Conservation (phyloP, 2,329 filamentous ascomycete species). For the Aspergillus chevalieri region DNA sequence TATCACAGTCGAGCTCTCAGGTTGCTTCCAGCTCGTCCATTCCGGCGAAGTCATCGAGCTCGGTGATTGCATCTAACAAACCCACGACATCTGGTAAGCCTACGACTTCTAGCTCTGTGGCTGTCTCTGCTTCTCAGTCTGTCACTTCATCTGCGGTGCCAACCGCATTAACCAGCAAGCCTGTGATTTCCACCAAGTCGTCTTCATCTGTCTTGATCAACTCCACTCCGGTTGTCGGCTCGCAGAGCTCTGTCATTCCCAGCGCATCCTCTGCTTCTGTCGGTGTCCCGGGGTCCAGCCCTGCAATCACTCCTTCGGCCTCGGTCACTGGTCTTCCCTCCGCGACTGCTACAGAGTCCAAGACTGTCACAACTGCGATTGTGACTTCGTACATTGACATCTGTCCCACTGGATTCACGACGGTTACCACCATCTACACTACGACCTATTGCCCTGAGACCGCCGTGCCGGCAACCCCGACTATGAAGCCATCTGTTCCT, state of each 20-base stretch:
- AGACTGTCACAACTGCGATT: slow-evolving; percentile 31
- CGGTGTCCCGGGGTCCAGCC: neutral
- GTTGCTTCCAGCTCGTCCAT: neutral
- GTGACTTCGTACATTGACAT: slow-evolving; percentile 38
- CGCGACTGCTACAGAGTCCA: slow-evolving; percentile 12
- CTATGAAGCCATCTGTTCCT: slow-evolving; percentile 20
- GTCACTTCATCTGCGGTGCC: no score
- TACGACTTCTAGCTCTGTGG: slow-evolving; percentile 4
- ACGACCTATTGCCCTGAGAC: slow-evolving; percentile 32
- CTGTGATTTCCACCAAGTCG: no score
- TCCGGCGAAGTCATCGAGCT: neutral
- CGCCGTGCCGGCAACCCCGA: slow-evolving; percentile 22
- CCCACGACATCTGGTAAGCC: neutral
- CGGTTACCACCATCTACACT: slow-evolving; percentile 34
- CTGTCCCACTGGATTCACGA: slow-evolving; percentile 39
- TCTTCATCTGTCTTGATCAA: no score
- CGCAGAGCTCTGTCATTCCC: no score
- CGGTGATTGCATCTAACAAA: slow-evolving; percentile 3
- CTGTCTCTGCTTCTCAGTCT: neutral
- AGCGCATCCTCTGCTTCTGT: no score
- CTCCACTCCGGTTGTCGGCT: no score
- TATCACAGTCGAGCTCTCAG: neutral
- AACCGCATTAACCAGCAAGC: no score
- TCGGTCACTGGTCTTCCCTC: slow-evolving; percentile 3
- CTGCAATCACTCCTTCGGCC: neutral